phyloP scores from a whole-genome alignment of 2,329 filamentous ascomycete species.

The Sporothrix protearum region DNA sequence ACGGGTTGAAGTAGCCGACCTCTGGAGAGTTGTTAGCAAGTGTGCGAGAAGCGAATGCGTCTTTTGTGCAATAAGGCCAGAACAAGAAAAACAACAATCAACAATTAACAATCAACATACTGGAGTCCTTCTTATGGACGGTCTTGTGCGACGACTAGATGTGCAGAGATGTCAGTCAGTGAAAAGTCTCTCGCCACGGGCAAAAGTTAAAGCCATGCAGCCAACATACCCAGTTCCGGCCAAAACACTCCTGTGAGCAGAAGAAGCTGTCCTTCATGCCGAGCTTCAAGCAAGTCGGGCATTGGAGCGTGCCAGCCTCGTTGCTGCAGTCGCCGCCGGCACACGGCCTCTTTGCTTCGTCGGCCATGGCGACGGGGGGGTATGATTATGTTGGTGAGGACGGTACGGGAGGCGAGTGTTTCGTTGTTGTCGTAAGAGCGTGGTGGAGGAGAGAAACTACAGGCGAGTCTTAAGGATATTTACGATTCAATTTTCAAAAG shows the following conservation, averaged over 20 bases:
- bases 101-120: constrained; percentile 41
- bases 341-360: constrained; percentile 63
- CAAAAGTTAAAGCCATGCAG: neutral
- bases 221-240: constrained; percentile 80
- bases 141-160: constrained; percentile 74
- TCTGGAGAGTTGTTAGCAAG: constrained; percentile 44
- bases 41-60: too few relatives aligned
- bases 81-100: neutral
- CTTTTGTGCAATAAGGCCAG: too few relatives aligned
- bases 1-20: constrained; percentile 87
- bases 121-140: constrained; percentile 75
- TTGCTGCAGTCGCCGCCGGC: constrained; percentile 80
- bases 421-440: neutral
- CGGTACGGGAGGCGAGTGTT: neutral
- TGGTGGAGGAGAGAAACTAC: neutral
- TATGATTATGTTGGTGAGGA: neutral
- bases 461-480: neutral
- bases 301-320: constrained; percentile 80
- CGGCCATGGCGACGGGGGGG: constrained; percentile 41
- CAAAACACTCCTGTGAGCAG: constrained; percentile 98
- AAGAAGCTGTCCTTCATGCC: constrained; percentile 88
- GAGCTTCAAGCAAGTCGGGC: constrained; percentile 89
- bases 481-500: neutral
- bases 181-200: neutral
- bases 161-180: neutral